Evolutionary conservation across 495 filamentous ascomycete species (phyloP).

Genomic region (Aspergillus olivimuriae): DNA sequence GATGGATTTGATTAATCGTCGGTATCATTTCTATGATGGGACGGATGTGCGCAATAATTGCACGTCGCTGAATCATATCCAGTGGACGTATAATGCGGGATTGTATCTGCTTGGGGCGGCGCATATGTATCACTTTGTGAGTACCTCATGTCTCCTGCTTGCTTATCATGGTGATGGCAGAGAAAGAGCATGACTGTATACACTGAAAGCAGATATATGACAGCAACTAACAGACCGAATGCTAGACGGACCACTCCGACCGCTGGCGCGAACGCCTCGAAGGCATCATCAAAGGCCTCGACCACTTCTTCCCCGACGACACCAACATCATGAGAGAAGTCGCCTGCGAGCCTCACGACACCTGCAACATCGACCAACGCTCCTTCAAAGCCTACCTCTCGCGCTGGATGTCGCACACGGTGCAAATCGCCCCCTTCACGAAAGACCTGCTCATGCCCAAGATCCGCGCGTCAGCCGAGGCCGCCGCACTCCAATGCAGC

Average conservation of each 20-base stretch:
- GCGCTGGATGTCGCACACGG: conserved; percentile 62
- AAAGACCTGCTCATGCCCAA: conserved; percentile 49
- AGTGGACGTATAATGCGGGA: conserved; percentile 64
- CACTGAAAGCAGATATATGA: background rate
- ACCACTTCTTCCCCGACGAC: conserved; percentile 41
- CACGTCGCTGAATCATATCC: conserved; percentile 42
- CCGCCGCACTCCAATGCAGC: conserved; percentile 60
- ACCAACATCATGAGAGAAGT: conserved; percentile 53
- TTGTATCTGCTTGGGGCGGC: conserved; percentile 59
- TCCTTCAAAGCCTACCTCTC: conserved; percentile 79
- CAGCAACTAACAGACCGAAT: too few species aligned
- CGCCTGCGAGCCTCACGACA: conserved; percentile 43
- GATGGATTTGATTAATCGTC: conserved; percentile 49
- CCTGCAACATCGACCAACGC: conserved; percentile 62
- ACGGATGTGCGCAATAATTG: conserved; percentile 43
- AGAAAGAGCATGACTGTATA: too few species aligned
- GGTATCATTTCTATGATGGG: conserved; percentile 58
- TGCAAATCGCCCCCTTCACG: conserved; percentile 61
- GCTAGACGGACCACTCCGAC: conserved; percentile 52
- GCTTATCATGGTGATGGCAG: background rate
- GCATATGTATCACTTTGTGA: conserved; percentile 66
- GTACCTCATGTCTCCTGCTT: conserved; percentile 10
- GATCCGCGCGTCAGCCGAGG: conserved; percentile 53
- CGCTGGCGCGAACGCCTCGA: conserved; percentile 51
- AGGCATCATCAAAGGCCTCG: conserved; percentile 47